Percentiles rank a stretch among this genome's conserved stretches.
Evolutionary conservation across 1,284 basidiomycete species (phyloP).

Genomic region (Amylostereum chailletii): DNA sequence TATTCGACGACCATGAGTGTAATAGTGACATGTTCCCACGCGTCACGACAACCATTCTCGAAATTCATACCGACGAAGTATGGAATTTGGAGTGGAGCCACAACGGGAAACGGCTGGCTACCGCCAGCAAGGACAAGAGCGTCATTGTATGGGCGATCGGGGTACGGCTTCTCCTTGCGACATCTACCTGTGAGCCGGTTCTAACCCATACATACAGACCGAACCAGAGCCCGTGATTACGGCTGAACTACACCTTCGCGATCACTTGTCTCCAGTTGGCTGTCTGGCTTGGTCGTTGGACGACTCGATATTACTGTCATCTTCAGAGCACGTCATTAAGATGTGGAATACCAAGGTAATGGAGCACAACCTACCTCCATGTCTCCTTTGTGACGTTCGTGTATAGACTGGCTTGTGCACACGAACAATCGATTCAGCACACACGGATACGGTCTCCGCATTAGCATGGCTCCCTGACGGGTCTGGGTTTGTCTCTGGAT

Average conservation of each 20-base stretch:
- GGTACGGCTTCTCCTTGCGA: constrained; percentile 35
- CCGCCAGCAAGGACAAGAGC: constrained; percentile 78
- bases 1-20: constrained; percentile 84
- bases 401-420: constrained; percentile 61
- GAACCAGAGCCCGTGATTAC: constrained; percentile 39
- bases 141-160: constrained; percentile 87
- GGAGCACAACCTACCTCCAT: constrained; percentile 3
- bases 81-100: constrained; percentile 96
- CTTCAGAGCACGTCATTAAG: constrained; percentile 71
- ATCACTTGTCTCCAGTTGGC: constrained; percentile 73
- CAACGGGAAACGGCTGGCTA: constrained; percentile 79
- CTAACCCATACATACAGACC: constrained; percentile 23
- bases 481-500: constrained; percentile 84
- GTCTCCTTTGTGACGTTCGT: neutral
- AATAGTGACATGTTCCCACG: constrained; percentile 78
- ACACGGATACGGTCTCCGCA: constrained; percentile 81
- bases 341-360: constrained; percentile 82
- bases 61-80: constrained; percentile 87
- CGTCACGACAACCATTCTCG: constrained; percentile 75
- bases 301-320: constrained; percentile 74
- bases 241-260: constrained; percentile 50
- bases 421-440: constrained; percentile 51
- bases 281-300: constrained; percentile 88
- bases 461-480: constrained; percentile 87
- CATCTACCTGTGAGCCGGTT: neutral